Evolutionary conservation across 2,329 filamentous ascomycete genomes (phyloP).

Genomic region (Fusarium heterosporum): DNA sequence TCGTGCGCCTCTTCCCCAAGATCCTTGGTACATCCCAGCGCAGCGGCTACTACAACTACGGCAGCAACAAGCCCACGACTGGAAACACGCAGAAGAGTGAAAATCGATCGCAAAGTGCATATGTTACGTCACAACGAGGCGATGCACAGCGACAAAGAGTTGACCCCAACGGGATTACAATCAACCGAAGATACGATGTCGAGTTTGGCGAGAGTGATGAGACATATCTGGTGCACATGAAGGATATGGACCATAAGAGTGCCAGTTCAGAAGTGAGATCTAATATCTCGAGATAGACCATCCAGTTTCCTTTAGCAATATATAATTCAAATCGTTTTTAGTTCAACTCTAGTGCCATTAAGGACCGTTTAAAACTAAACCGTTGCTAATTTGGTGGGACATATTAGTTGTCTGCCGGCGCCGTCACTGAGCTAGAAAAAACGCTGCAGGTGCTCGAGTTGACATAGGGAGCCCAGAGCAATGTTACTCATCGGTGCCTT

Average conservation of each 20-base stretch:
- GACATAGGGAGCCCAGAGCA: too few species aligned
- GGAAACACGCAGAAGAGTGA: constrained; percentile 20
- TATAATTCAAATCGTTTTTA: not conserved
- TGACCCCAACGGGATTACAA: constrained; percentile 48
- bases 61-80: constrained; percentile 22
- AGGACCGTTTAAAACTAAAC: not conserved
- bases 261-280: not conserved
- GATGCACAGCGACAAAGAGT: constrained; percentile 3
- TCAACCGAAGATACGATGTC: constrained; percentile 52
- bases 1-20: constrained; percentile 55
- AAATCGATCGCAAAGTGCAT: constrained; percentile 35
- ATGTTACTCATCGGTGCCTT: too few species aligned
- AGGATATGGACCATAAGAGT: constrained; percentile 42
- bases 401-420: too few species aligned
- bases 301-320: not conserved
- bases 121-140: constrained; percentile 42
- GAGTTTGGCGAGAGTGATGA: constrained; percentile 52
- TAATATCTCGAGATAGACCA: not conserved
- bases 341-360: not conserved
- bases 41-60: constrained; percentile 37
- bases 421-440: too few species aligned
- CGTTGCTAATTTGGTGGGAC: too few species aligned
- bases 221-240: constrained; percentile 49
- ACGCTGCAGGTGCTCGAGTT: too few species aligned
- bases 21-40: constrained; percentile 48